Conservation (phyloP, 257 asterid genomes). For the Lithospermum erythrorhizon region DNA sequence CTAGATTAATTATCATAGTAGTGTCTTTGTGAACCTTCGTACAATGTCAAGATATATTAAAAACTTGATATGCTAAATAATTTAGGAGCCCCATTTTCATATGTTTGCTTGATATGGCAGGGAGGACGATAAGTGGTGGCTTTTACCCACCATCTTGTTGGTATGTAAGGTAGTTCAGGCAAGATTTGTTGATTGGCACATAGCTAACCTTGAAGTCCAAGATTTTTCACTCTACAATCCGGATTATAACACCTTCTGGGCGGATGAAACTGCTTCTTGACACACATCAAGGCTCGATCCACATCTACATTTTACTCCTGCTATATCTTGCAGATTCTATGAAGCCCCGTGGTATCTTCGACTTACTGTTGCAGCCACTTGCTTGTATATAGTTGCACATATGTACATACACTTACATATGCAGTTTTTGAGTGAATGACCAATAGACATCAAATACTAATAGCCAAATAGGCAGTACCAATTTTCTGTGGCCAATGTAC, state of each 20-base stretch:
- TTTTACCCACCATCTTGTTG: constrained; percentile 68
- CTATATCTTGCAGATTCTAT: not conserved
- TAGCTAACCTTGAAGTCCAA: constrained; percentile 75
- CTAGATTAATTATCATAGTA: not conserved
- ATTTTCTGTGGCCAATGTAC: not conserved
- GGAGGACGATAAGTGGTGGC: constrained; percentile 88
- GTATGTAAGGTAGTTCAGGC: constrained; percentile 70
- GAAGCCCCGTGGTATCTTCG: not conserved
- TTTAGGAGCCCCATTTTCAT: not conserved
- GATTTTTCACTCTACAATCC: constrained; percentile 79
- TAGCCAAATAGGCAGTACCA: not conserved
- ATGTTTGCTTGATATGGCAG: constrained; percentile 29
- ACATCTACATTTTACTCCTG: not conserved
- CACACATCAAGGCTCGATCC: not conserved
- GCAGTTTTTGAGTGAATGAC: constrained; percentile 14
- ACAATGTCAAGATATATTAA: not conserved
- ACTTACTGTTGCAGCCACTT: not conserved
- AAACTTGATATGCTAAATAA: not conserved
- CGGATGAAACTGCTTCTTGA: constrained; percentile 66
- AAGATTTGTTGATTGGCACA: constrained; percentile 82
- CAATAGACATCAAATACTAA: not conserved
- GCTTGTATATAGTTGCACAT: constrained; percentile 23
- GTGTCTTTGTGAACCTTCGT: not conserved
- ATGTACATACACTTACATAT: constrained; percentile 37
- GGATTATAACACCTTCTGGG: constrained; percentile 92